These are phyloP conservation scores for Hypericum androsaemum DNA, from an alignment of 345 rosid species.

Conservation along the genomic window DNA sequence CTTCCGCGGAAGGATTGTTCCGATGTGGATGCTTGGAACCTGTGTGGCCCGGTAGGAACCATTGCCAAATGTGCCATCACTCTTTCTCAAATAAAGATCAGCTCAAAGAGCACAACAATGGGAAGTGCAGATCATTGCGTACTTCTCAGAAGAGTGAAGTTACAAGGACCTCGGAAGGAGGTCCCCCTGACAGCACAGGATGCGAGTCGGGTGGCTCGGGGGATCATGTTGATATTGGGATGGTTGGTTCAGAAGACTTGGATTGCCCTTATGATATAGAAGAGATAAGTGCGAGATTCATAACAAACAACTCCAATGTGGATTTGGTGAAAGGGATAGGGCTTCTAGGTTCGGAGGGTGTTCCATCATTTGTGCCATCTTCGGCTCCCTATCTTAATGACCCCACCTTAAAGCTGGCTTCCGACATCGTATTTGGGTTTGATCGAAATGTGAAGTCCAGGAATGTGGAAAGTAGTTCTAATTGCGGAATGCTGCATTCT, in stretches of 20 bases:
- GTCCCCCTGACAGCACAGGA: conserved; percentile 3
- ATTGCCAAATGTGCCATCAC: conserved; percentile 23
- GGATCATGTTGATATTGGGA: conserved; percentile 9
- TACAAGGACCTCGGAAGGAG: conserved; percentile 10
- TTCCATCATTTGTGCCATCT: conserved; percentile 21
- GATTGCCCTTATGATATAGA: conserved; percentile 21
- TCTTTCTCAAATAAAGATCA: conserved; percentile 18
- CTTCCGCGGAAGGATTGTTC: conserved; percentile 8
- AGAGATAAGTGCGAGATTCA: conserved; percentile 25
- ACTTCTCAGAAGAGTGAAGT: conserved; percentile 3
- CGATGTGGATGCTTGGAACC: conserved; percentile 29
- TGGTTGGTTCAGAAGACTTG: conserved; percentile 10
- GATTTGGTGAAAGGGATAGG: conserved; percentile 32
- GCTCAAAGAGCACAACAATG: conserved; percentile 18
- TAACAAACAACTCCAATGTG: conserved; percentile 19
- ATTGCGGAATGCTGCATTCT: no score
- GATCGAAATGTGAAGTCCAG: conserved; percentile 5
- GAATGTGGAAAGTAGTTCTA: background rate
- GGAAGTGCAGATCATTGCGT: conserved; percentile 13
- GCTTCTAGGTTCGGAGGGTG: conserved; percentile 29
- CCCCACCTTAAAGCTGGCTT: conserved; percentile 19
- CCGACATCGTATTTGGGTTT: conserved; percentile 6
- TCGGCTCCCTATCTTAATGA: conserved; percentile 20
- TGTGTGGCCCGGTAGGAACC: conserved; percentile 24
- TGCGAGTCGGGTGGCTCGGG: conserved; percentile 2